phyloP scores from a whole-genome alignment of 1,284 basidiomycete genomes.

The Leccinum solheimii region DNA sequence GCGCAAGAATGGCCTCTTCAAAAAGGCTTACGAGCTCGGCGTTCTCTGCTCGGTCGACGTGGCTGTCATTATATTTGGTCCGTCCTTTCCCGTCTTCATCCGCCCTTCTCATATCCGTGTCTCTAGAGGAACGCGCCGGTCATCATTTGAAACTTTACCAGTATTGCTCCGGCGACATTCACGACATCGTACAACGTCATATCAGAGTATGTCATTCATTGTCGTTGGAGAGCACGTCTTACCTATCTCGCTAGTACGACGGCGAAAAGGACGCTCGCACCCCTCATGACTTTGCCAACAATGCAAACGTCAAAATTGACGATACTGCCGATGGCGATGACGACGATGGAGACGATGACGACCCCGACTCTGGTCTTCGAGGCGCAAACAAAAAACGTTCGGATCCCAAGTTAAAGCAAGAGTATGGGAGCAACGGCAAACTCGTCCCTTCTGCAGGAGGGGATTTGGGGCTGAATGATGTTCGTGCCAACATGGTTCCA shows the following conservation, averaged over 20 bases:
- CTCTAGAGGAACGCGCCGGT: conserved; percentile 51
- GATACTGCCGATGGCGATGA: conserved; percentile 45
- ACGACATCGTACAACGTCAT: conserved; percentile 52
- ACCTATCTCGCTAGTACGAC: conserved; percentile 41
- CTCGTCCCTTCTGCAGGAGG: conserved; percentile 14
- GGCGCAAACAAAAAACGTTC: conserved; percentile 23
- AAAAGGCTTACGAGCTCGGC: conserved; percentile 87
- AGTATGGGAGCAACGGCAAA: conserved; percentile 26
- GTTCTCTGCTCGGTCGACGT: conserved; percentile 65
- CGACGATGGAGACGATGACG: conserved; percentile 39
- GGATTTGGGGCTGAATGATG: conserved; percentile 31
- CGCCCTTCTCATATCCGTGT: conserved; percentile 3
- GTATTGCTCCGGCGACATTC: conserved; percentile 58
- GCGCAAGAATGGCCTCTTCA: conserved; percentile 88
- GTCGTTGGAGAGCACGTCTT: neutral
- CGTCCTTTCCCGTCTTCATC: conserved; percentile 16
- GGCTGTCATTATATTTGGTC: conserved; percentile 62
- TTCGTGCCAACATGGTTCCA: conserved; percentile 15
- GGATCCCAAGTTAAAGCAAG: conserved; percentile 33
- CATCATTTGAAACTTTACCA: conserved; percentile 64
- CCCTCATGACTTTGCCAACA: conserved; percentile 46
- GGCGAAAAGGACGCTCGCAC: conserved; percentile 55
- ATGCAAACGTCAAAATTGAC: conserved; percentile 37
- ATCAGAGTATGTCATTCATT: conserved; percentile 38
- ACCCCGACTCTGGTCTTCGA: conserved; percentile 30